Percentiles rank a stretch among this genome's conserved stretches.
Conservation (phyloP, 2,329 filamentous ascomycete species). For the Proliferodiscus dingleyae region DNA sequence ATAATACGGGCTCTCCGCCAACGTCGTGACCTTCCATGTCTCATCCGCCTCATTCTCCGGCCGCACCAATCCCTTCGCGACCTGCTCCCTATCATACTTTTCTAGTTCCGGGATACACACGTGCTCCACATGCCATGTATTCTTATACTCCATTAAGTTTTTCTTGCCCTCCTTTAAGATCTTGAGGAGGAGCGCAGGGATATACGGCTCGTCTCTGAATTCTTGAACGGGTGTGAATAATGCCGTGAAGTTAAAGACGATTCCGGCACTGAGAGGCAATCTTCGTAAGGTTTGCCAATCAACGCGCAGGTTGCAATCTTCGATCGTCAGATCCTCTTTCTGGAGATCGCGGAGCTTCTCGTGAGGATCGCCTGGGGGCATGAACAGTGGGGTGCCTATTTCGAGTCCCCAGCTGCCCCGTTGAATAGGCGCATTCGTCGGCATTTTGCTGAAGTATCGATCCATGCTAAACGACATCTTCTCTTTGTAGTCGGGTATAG, state of each 20-base stretch:
- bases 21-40: slow-evolving; percentile 53
- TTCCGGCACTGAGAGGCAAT: slow-evolving; percentile 66
- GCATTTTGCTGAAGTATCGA: slow-evolving; percentile 73
- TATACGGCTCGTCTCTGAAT: slow-evolving; percentile 65
- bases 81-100: slow-evolving; percentile 61
- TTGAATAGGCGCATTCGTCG: slow-evolving; percentile 70
- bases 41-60: slow-evolving; percentile 21
- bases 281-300: slow-evolving; percentile 86
- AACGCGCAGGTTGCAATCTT: slow-evolving; percentile 65
- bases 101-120: slow-evolving; percentile 61
- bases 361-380: slow-evolving; percentile 64
- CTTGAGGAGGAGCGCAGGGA: slow-evolving; percentile 65
- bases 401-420: slow-evolving; percentile 82
- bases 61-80: slow-evolving; percentile 53
- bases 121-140: slow-evolving; percentile 75
- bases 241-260: slow-evolving; percentile 87
- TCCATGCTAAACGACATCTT: slow-evolving; percentile 90
- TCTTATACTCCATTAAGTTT: slow-evolving; percentile 72
- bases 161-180: slow-evolving; percentile 67
- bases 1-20: slow-evolving; percentile 73
- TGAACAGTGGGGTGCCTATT: slow-evolving; percentile 68
- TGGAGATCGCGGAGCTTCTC: slow-evolving; percentile 56
- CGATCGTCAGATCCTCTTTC: slow-evolving; percentile 47
- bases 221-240: slow-evolving; percentile 71
- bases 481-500: slow-evolving; percentile 77